Conservation (phyloP, 179 eudicot species). For the Amaranthus tricolor region DNA sequence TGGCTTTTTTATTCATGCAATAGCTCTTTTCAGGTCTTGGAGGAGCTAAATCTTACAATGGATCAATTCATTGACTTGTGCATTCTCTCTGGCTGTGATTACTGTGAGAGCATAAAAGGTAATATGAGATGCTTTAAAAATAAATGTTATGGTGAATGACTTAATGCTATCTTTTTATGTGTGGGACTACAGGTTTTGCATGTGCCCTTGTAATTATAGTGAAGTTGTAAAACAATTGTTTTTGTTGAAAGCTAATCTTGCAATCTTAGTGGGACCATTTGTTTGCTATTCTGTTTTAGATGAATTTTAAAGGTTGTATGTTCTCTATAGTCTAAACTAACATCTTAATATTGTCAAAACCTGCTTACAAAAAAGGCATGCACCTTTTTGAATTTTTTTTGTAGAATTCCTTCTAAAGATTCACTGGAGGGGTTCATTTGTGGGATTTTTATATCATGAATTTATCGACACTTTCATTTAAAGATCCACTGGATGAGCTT, state of each 20-base stretch:
- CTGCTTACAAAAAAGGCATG: background rate
- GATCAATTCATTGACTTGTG: slow-evolving; percentile 98
- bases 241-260: background rate
- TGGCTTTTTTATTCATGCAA: slow-evolving; percentile 5
- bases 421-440: background rate
- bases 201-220: background rate
- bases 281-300: background rate
- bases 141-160: background rate
- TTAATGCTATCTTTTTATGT: background rate
- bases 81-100: slow-evolving; percentile 97
- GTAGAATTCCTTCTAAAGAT: background rate
- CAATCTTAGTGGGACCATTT: background rate
- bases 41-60: slow-evolving; percentile 85
- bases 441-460: too few relatives aligned
- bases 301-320: background rate
- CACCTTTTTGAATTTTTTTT: background rate
- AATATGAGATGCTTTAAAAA: slow-evolving; percentile 5
- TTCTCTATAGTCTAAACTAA: background rate
- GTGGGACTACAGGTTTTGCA: background rate
- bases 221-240: background rate
- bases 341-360: background rate
- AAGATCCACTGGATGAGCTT: background rate
- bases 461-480: background rate
- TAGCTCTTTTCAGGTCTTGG: slow-evolving; percentile 65
- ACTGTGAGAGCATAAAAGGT: slow-evolving; percentile 97